Base-by-base conservation (phyloP, 768 basidiomycete genomes). In the Lactarius indigo region DNA sequence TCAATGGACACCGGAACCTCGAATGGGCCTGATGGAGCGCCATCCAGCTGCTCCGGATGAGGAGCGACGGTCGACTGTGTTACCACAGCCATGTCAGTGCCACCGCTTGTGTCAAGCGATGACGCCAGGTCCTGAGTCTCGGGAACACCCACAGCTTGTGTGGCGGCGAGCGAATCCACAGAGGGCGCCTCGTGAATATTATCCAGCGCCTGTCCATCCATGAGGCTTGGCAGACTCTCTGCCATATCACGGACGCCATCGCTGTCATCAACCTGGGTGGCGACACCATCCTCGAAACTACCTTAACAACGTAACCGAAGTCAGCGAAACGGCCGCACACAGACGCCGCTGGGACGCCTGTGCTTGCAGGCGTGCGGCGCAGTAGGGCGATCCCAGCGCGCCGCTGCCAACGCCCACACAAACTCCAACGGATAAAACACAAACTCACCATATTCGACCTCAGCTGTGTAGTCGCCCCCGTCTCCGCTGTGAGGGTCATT, bases 251-350 rank as follows among this genome's bases (percentile, higher is more conserved):
- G 64, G 62, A 68, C 68, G 74, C 61, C 62, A 57, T 68, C 64
- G 59, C 66, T 67, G 35, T 59, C 63, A 61, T 69, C 70, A 58
- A 57, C 73, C 63, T 73, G 73, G 59, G 57, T 69, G 64, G 68
- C 68, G 57, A 68, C 78, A 68, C 73, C 73, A 71, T 76, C 76
- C 74, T 80, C 78, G 77, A 81, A 77, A 78, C 81, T 72, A 74
- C 82, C 81, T 83, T 74, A 74, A 72, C 70, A 71, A 54, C 84
- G 85, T 83, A 76, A 83, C 78, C 79, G 72, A 77, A 75, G 84
- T 91, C 77, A 91, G 90, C 77, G 75, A 80, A 79, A 82, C 80
- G 85, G 81, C 83, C 80, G 78, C 69, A 60, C 64, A 58, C 64
- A 66, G 70, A 65, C 68, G 68, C 61, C 59, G 61, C 56, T 31